A percentile compares a stretch with the other conserved stretches of the same genome.
Conservation (phyloP, 2,329 filamentous ascomycete species). For the Scortechinia acanthostroma region DNA sequence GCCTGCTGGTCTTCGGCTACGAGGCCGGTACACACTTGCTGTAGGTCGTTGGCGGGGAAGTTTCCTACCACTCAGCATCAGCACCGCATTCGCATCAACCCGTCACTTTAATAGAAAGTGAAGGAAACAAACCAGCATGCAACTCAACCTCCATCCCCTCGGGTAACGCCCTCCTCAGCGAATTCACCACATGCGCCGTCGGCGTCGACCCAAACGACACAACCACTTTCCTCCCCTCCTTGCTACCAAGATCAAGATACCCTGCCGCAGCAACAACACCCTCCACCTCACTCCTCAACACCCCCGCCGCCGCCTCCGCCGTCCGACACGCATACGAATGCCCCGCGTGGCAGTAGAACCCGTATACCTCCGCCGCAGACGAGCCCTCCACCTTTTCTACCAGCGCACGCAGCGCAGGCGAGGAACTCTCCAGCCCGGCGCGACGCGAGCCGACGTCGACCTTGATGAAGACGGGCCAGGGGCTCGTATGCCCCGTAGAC, state of each 20-base stretch:
- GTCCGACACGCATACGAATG: conserved; percentile 24
- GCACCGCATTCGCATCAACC: neutral
- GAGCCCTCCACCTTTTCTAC: conserved; percentile 16
- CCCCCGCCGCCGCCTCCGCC: conserved; percentile 16
- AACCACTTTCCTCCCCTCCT: conserved; percentile 13
- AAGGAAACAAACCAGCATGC: conserved; percentile 17
- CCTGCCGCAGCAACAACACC: conserved; percentile 18
- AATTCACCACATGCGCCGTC: conserved; percentile 22
- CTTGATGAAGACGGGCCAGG: conserved; percentile 26
- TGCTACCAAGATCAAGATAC: conserved; percentile 9
- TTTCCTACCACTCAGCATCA: conserved; percentile 13
- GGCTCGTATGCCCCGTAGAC: conserved; percentile 5
- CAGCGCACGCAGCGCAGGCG: conserved; percentile 13
- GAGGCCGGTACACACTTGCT: conserved; percentile 24
- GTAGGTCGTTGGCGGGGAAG: conserved; percentile 26
- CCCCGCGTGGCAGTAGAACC: conserved; percentile 27
- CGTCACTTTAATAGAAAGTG: neutral
- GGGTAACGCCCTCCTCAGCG: conserved; percentile 16
- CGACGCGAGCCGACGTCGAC: conserved; percentile 23
- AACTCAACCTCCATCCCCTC: conserved; percentile 21
- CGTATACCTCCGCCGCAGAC: conserved; percentile 17
- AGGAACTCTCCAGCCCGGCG: conserved; percentile 18
- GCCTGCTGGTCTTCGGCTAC: conserved; percentile 17
- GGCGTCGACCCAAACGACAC: conserved; percentile 24
- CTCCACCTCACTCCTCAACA: conserved; percentile 18